A percentile compares a stretch with the other conserved stretches of the same genome.
These are phyloP conservation scores for Kokia cookei DNA, from an alignment of 441 rosid genomes.

Conservation along the genomic window DNA sequence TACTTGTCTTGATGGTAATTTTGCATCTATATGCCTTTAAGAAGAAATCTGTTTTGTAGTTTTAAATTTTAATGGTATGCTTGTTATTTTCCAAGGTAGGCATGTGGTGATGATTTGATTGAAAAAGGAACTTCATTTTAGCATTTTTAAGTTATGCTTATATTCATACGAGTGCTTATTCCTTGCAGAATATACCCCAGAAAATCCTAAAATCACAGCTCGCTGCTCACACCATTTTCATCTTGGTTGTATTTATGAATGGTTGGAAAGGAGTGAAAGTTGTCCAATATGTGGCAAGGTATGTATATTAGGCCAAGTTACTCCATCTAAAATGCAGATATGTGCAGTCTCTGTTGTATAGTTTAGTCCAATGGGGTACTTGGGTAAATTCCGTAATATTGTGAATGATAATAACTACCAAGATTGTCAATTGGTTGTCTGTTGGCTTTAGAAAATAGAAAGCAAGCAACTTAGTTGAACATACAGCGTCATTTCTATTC, in stretches of 20 bases:
- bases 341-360: background rate
- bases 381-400: background rate
- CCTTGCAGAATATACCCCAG: slow-evolving; percentile 70
- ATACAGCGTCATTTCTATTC: background rate
- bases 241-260: slow-evolving; percentile 88
- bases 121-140: background rate
- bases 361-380: background rate
- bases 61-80: background rate
- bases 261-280: slow-evolving; percentile 96
- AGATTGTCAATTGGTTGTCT: background rate
- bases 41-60: background rate
- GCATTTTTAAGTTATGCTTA: background rate
- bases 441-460: background rate
- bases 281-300: slow-evolving; percentile 98
- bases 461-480: background rate
- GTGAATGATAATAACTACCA: background rate
- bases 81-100: background rate
- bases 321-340: background rate
- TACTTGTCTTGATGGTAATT: slow-evolving; percentile 86
- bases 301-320: slow-evolving; percentile 21
- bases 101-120: background rate
- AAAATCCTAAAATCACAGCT: slow-evolving; percentile 82
- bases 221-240: slow-evolving; percentile 85
- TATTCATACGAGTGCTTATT: background rate
- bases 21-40: background rate